Conservation (phyloP, 257 asterid species). For the Parsonsia alboflavescens region DNA sequence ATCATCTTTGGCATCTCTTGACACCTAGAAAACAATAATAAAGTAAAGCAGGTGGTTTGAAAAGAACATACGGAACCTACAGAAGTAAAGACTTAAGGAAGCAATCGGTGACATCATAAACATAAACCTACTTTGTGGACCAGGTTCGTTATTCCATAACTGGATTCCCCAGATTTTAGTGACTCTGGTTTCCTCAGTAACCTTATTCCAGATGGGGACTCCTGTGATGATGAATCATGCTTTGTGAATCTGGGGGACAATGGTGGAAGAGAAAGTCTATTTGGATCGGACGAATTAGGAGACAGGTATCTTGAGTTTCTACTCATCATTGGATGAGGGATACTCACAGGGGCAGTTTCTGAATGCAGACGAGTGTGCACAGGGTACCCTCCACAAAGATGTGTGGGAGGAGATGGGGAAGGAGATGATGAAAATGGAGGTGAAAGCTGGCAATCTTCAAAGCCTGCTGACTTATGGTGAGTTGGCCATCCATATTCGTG, state of each 20-base stretch:
- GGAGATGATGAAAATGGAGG: slow-evolving; percentile 93
- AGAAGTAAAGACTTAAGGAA: slow-evolving; percentile 1
- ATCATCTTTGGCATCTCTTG: slow-evolving; percentile 83
- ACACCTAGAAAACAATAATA: slow-evolving; percentile 35
- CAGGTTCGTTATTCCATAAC: slow-evolving; percentile 41
- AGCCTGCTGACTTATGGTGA: slow-evolving; percentile 37
- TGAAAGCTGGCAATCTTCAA: slow-evolving; percentile 68
- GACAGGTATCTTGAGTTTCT: slow-evolving; percentile 74
- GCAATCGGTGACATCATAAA: slow-evolving; percentile 16
- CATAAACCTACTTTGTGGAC: slow-evolving; percentile 57
- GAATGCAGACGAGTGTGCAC: slow-evolving; percentile 45
- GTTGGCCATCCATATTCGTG: slow-evolving; percentile 44
- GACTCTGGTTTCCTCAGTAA: slow-evolving; percentile 62
- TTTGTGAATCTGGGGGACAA: slow-evolving; percentile 64
- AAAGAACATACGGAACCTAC: slow-evolving; percentile 1
- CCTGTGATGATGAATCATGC: slow-evolving; percentile 77
- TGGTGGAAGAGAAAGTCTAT: slow-evolving; percentile 82
- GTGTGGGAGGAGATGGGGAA: slow-evolving; percentile 84
- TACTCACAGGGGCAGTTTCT: slow-evolving; percentile 88
- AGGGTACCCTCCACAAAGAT: slow-evolving; percentile 34
- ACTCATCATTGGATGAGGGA: slow-evolving; percentile 74
- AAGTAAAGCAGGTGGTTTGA: slow-evolving; percentile 8
- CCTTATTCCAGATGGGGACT: slow-evolving; percentile 70
- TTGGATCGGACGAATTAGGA: slow-evolving; percentile 88
- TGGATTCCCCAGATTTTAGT: slow-evolving; percentile 55